Conservation (phyloP, 129 eudicot species). For the Chrysanthemum seticuspe region DNA sequence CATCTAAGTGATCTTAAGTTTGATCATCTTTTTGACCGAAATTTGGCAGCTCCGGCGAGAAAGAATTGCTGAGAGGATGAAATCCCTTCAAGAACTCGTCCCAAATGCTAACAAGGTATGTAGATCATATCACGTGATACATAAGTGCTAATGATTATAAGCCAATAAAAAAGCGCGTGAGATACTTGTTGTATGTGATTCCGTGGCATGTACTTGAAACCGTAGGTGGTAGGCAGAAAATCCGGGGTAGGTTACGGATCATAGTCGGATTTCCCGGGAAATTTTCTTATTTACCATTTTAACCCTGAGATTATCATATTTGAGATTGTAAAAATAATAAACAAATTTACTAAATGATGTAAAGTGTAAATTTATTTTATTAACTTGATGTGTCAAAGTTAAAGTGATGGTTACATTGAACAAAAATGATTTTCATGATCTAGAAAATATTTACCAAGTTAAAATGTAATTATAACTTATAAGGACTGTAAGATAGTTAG, state of each 20-base stretch:
- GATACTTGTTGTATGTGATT: constrained; percentile 19
- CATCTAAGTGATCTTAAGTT: background rate
- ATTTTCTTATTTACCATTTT: constrained; percentile 17
- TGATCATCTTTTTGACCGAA: constrained; percentile 15
- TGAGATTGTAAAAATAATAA: background rate
- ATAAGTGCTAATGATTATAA: constrained; percentile 9
- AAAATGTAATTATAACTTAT: background rate
- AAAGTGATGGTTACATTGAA: too few species aligned
- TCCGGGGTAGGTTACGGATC: constrained; percentile 39
- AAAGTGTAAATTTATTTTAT: too few species aligned
- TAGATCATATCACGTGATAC: constrained; percentile 15
- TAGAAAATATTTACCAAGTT: background rate
- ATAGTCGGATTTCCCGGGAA: constrained; percentile 33
- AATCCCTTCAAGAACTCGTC: constrained; percentile 72
- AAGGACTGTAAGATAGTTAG: background rate
- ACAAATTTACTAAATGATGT: too few species aligned
- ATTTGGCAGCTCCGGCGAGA: constrained; percentile 69
- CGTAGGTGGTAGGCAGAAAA: constrained; percentile 34
- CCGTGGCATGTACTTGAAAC: constrained; percentile 35
- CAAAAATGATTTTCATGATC: too few species aligned
- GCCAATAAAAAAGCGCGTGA: constrained; percentile 28
- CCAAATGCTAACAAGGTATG: constrained; percentile 91
- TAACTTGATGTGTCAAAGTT: too few species aligned
- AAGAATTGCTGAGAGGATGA: constrained; percentile 89
- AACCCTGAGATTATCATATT: background rate